Percentiles rank a stretch among this genome's conserved stretches.
Evolutionary conservation across 139 green algal genomes (phyloP).

Genomic region (Zygnema circumcarinatum): DNA sequence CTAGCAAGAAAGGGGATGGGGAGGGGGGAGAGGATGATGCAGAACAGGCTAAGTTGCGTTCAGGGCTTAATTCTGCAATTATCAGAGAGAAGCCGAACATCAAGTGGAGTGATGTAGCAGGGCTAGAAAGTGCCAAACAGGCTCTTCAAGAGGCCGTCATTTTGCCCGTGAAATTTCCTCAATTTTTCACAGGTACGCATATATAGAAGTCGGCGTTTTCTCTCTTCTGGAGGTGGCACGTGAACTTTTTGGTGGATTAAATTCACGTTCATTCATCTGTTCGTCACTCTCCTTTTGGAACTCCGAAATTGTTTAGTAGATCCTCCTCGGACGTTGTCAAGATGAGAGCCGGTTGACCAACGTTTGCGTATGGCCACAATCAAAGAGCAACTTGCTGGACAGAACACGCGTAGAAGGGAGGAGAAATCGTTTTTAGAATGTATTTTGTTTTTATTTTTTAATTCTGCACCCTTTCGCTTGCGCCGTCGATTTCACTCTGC

Average conservation of each 20-base stretch:
- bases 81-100: constrained; percentile 92
- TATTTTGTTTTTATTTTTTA: not conserved
- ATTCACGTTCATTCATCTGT: constrained; percentile 56
- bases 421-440: too few relatives aligned
- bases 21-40: constrained; percentile 62
- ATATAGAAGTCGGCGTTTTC: not conserved
- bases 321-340: too few relatives aligned
- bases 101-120: constrained; percentile 98
- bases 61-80: constrained; percentile 78
- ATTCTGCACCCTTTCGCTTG: constrained; percentile 5
- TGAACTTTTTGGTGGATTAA: constrained; percentile 19
- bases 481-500: too few relatives aligned
- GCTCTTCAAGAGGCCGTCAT: constrained; percentile 99
- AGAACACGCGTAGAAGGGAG: too few relatives aligned
- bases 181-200: constrained; percentile 94
- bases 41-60: constrained; percentile 85
- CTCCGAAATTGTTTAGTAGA: too few relatives aligned
- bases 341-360: too few relatives aligned
- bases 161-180: constrained; percentile 98
- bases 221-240: constrained; percentile 6
- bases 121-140: constrained; percentile 95
- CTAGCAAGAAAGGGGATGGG: constrained; percentile 52
- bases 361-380: too few relatives aligned
- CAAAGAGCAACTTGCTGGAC: too few relatives aligned
- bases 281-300: too few relatives aligned